Percentiles rank a stretch among this genome's conserved stretches.
Conservation (phyloP, 495 filamentous ascomycete species). For the Aspergillus baeticus region DNA sequence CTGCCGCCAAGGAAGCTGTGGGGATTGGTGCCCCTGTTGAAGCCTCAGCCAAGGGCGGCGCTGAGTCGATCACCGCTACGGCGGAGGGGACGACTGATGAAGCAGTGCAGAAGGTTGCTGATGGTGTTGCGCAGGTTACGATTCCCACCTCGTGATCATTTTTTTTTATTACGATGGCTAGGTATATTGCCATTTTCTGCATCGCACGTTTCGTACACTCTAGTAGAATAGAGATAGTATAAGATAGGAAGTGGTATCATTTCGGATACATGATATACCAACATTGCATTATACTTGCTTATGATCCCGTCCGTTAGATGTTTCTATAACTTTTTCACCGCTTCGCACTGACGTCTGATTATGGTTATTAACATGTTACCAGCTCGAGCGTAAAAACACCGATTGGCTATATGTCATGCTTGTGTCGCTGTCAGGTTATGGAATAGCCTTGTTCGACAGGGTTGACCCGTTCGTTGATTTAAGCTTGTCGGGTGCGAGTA, state of each 20-base stretch:
- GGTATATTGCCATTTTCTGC: not conserved
- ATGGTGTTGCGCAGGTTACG: constrained; percentile 42
- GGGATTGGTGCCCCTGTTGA: constrained; percentile 31
- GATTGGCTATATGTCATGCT: too few relatives aligned
- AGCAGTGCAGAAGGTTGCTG: constrained; percentile 38
- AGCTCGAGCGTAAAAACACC: too few relatives aligned
- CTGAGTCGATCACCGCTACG: constrained; percentile 22
- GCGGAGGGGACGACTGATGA: constrained; percentile 27
- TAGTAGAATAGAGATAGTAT: not conserved
- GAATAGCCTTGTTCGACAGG: not conserved
- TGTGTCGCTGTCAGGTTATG: too few relatives aligned
- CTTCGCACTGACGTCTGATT: too few relatives aligned
- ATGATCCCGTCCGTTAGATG: not conserved
- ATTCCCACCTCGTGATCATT: constrained; percentile 33
- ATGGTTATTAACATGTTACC: too few relatives aligned
- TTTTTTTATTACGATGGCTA: not conserved
- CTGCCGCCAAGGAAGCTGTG: constrained; percentile 45
- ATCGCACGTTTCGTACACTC: not conserved
- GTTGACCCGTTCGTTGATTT: too few relatives aligned
- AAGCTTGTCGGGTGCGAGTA: not conserved
- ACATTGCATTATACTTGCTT: constrained; percentile 23
- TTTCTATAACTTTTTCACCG: too few relatives aligned
- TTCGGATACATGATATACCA: not conserved
- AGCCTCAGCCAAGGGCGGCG: constrained; percentile 37
- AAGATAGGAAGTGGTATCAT: not conserved